Evolutionary conservation across 2,329 filamentous ascomycete genomes (phyloP).

Genomic region (Ophiostoma populinum): DNA sequence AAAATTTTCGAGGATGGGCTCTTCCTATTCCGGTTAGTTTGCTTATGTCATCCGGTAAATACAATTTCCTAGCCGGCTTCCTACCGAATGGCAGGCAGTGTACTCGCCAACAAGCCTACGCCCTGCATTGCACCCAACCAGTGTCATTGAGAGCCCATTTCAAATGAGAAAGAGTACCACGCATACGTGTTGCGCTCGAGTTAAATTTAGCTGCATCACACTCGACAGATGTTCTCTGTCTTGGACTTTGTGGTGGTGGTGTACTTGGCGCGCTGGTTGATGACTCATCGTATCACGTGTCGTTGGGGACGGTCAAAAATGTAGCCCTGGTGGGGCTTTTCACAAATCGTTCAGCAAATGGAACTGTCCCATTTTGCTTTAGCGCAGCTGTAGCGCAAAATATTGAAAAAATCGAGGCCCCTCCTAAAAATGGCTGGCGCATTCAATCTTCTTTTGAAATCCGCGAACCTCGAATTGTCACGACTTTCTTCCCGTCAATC

Average conservation of each 20-base stretch:
- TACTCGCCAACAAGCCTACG: not conserved
- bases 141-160: too few species aligned
- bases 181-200: too few species aligned
- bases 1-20: conserved; percentile 7
- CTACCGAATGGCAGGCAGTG: not conserved
- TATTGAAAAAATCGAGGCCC: conserved; percentile 7
- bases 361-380: conserved; percentile 8
- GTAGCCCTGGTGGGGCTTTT: conserved; percentile 7
- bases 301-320: not conserved
- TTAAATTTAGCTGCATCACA: too few species aligned
- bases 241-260: too few species aligned
- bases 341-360: conserved; percentile 9
- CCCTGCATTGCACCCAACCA: not conserved
- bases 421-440: conserved; percentile 10
- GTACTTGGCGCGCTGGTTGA: too few species aligned
- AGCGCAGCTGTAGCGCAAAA: conserved; percentile 4
- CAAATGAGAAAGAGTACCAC: too few species aligned
- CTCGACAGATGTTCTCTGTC: too few species aligned
- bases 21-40: conserved; percentile 2
- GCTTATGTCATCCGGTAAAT: conserved; percentile 1
- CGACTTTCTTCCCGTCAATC: not conserved
- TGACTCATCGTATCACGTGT: conserved; percentile 7
- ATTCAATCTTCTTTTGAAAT: too few species aligned
- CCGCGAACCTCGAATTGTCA: not conserved
- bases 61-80: conserved; percentile 1